phyloP scores from a whole-genome alignment of 2,329 filamentous ascomycete species.

The Fusarium tupiense region DNA sequence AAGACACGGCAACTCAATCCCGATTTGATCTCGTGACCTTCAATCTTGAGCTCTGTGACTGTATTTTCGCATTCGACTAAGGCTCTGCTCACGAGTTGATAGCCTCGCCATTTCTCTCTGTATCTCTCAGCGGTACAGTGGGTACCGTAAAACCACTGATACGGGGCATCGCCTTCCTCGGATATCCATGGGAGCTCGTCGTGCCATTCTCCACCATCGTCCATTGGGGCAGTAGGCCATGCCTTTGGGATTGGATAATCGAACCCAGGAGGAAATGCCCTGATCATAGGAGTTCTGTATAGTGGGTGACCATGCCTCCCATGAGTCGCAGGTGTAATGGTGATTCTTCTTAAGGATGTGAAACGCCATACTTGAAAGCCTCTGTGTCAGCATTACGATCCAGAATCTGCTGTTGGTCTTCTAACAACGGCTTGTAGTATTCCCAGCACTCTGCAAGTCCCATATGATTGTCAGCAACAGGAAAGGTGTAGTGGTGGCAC shows the following conservation, averaged over 20 bases:
- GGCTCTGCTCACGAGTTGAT: background rate
- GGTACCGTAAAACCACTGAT: background rate
- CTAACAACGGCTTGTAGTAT: background rate
- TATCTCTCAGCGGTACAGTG: background rate
- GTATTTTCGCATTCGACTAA: background rate
- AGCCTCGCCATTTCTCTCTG: background rate
- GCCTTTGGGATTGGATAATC: background rate
- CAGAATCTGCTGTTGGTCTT: background rate
- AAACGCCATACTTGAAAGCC: conserved; percentile 1
- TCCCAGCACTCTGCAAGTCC: background rate
- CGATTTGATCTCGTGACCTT: background rate
- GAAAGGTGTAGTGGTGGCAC: background rate
- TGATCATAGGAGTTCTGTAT: background rate
- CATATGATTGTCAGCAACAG: background rate
- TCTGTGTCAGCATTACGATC: background rate
- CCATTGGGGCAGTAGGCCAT: background rate
- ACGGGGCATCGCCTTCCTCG: background rate
- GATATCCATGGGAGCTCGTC: background rate
- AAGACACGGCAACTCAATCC: background rate
- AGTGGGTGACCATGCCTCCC: background rate
- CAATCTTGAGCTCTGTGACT: background rate
- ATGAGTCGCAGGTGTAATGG: background rate
- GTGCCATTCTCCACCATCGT: accelerated
- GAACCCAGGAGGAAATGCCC: background rate
- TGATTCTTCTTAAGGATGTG: background rate